phyloP scores from a whole-genome alignment of 371 early-diverging fungal species.

The Mucor indicus region DNA sequence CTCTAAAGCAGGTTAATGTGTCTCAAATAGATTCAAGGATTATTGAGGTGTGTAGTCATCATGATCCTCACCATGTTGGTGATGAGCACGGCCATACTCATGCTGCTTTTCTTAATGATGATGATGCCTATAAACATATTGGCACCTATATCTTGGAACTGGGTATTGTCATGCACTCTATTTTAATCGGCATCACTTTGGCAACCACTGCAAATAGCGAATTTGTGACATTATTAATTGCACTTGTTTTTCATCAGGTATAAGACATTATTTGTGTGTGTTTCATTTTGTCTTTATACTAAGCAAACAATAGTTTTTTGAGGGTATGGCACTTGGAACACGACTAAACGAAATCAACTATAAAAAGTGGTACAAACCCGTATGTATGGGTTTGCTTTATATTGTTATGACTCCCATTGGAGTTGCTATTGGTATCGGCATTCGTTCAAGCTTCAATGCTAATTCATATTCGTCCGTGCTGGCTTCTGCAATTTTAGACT shows the following conservation, averaged over 20 bases:
- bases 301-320: conserved; percentile 53
- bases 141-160: conserved; percentile 71
- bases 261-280: too few relatives aligned
- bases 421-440: conserved; percentile 71
- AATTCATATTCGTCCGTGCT: conserved; percentile 56
- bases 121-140: conserved; percentile 27
- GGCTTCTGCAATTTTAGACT: conserved; percentile 71
- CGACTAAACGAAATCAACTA: conserved; percentile 69
- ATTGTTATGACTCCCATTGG: conserved; percentile 75
- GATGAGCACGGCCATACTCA: conserved; percentile 27
- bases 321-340: conserved; percentile 82
- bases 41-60: neutral
- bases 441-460: conserved; percentile 56
- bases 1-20: neutral
- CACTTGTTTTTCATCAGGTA: conserved; percentile 88
- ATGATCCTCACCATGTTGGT: neutral
- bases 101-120: conserved; percentile 37
- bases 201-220: conserved; percentile 63
- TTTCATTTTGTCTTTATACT: too few relatives aligned
- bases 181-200: conserved; percentile 83
- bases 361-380: conserved; percentile 34
- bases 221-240: conserved; percentile 71
- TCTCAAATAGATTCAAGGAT: neutral
- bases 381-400: conserved; percentile 39
- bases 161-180: conserved; percentile 83